Percentiles rank a stretch among this genome's conserved stretches.
Conservation (phyloP, 345 rosid genomes). For the Boechera divaricarpa region DNA sequence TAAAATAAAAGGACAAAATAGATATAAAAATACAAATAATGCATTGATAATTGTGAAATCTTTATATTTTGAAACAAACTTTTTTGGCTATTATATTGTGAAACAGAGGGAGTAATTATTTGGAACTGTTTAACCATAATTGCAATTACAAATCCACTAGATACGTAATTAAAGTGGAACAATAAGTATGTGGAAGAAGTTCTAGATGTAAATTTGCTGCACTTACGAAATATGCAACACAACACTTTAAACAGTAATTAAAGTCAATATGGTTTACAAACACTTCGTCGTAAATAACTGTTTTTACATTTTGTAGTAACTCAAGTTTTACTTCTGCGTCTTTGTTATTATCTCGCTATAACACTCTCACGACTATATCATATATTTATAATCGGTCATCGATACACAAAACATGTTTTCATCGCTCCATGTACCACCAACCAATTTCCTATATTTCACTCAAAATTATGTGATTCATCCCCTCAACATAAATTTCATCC, state of each 20-base stretch:
- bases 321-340: background rate
- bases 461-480: background rate
- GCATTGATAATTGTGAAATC: too few species aligned
- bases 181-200: background rate
- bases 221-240: background rate
- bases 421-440: background rate
- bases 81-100: too few species aligned
- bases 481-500: background rate
- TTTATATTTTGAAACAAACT: too few species aligned
- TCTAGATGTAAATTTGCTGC: background rate
- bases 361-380: background rate
- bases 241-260: background rate
- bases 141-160: slow-evolving; percentile 19
- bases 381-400: background rate
- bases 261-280: background rate
- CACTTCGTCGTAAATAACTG: background rate
- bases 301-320: background rate
- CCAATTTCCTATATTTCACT: too few species aligned
- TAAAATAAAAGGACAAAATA: too few species aligned
- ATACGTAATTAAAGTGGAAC: background rate
- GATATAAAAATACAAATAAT: too few species aligned
- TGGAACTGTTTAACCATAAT: slow-evolving; percentile 1
- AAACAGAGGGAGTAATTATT: background rate
- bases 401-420: background rate
- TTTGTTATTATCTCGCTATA: background rate